Conservation (phyloP, 225 moss, liverwort and hornwort genomes). For the Marchantia paleacea region DNA sequence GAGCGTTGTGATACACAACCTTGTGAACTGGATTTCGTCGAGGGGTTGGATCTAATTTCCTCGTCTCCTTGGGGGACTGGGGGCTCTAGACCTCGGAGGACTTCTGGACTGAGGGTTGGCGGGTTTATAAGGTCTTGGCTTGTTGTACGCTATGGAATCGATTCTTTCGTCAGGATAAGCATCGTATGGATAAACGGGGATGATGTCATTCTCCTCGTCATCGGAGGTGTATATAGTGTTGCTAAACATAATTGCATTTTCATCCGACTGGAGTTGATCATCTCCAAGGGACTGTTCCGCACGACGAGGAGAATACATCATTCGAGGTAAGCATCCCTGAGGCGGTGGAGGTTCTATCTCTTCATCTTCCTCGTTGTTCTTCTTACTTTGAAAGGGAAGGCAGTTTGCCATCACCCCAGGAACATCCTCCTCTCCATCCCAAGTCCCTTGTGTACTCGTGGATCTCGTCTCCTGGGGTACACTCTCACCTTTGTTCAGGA, state of each 20-base stretch:
- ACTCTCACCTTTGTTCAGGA: not conserved
- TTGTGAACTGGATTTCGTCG: no score
- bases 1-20: no score
- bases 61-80: constrained; percentile 4
- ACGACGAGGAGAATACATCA: not conserved
- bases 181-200: constrained; percentile 10
- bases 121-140: not conserved
- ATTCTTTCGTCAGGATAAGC: constrained; percentile 13
- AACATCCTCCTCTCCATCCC: not conserved
- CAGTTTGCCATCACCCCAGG: constrained; percentile 13
- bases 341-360: not conserved
- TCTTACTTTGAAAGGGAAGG: constrained; percentile 5
- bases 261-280: constrained; percentile 1
- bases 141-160: constrained; percentile 13
- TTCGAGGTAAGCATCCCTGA: constrained; percentile 10
- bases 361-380: not conserved
- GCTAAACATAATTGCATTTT: constrained; percentile 16
- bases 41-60: not conserved
- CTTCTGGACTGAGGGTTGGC: constrained; percentile 1
- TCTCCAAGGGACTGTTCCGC: not conserved
- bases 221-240: constrained; percentile 17
- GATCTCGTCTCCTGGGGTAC: not conserved
- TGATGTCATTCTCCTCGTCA: not conserved
- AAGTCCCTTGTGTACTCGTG: not conserved
- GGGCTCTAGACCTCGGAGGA: not conserved